Percentiles rank a stretch among this genome's conserved stretches.
Evolutionary conservation across 1,284 basidiomycete species (phyloP).

Genomic region (Trichosporon asahii): DNA sequence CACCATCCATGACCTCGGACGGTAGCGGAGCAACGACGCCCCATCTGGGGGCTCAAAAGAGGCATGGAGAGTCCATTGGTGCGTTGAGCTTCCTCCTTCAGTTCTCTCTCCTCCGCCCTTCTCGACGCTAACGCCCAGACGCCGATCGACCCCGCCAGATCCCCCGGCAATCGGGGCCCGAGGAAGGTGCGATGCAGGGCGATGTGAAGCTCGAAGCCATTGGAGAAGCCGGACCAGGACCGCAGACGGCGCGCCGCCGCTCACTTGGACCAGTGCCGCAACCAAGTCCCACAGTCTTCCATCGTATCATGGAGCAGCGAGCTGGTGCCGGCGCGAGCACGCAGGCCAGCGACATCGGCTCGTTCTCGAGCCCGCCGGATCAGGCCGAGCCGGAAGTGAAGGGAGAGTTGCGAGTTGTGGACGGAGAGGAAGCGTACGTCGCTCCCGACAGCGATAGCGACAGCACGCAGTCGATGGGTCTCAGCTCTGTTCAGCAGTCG

Average conservation of each 20-base stretch:
- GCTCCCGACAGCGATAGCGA: conserved; percentile 15
- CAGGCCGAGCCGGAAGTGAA: conserved; percentile 1
- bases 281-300: conserved; percentile 20
- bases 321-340: neutral
- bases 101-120: neutral
- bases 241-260: conserved; percentile 10
- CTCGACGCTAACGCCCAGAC: neutral
- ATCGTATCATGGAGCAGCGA: neutral
- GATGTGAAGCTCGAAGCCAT: neutral
- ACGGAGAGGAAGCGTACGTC: conserved; percentile 25
- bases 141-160: conserved; percentile 6
- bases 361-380: conserved; percentile 14
- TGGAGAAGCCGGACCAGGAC: conserved; percentile 20
- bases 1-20: neutral
- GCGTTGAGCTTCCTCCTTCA: neutral
- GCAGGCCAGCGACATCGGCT: conserved; percentile 11
- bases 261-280: conserved; percentile 22
- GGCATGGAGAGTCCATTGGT: neutral
- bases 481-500: neutral
- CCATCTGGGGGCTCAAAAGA: neutral
- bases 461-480: neutral
- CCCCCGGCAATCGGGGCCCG: neutral
- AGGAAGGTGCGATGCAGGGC: neutral
- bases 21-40: conserved; percentile 8
- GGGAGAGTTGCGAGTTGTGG: conserved; percentile 14